A percentile compares a stretch with the other conserved stretches of the same genome.
Conservation (phyloP, 2,329 filamentous ascomycete genomes). For the Aureobasidium leucospermi region DNA sequence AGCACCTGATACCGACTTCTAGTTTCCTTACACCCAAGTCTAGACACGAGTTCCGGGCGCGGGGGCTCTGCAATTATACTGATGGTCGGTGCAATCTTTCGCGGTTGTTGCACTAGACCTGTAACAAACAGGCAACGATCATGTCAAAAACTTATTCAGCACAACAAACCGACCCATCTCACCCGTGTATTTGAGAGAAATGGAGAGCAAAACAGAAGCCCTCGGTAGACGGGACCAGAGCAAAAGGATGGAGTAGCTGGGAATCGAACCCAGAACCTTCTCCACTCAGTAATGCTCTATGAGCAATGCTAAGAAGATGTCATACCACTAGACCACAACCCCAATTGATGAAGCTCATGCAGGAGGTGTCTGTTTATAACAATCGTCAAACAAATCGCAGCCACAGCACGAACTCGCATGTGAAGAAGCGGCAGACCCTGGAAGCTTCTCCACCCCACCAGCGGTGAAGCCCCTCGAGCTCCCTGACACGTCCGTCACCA, state of each 20-base stretch:
- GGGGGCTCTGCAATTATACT: no score
- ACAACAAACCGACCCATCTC: no score
- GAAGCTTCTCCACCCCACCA: neutral
- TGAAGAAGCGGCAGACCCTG: neutral
- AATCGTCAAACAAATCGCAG: neutral
- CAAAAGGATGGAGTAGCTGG: constrained; percentile 6
- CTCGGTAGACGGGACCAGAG: neutral
- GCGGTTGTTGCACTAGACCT: no score
- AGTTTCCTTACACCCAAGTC: no score
- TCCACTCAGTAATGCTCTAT: constrained; percentile 1
- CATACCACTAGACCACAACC: constrained; percentile 12
- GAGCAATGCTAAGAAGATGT: constrained; percentile 12
- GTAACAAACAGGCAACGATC: no score
- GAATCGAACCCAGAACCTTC: constrained; percentile 13
- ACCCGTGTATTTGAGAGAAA: no score
- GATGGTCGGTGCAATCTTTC: no score
- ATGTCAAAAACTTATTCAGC: no score
- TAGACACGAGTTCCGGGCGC: no score
- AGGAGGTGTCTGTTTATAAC: neutral
- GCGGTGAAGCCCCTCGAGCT: neutral
- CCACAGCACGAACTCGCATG: neutral
- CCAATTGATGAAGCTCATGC: neutral
- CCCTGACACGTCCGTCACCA: neutral
- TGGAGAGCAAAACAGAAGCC: neutral
- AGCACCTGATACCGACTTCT: no score